Conservation (phyloP, 192 early-diverging fungal genomes). For the Linnemannia zychae region DNA sequence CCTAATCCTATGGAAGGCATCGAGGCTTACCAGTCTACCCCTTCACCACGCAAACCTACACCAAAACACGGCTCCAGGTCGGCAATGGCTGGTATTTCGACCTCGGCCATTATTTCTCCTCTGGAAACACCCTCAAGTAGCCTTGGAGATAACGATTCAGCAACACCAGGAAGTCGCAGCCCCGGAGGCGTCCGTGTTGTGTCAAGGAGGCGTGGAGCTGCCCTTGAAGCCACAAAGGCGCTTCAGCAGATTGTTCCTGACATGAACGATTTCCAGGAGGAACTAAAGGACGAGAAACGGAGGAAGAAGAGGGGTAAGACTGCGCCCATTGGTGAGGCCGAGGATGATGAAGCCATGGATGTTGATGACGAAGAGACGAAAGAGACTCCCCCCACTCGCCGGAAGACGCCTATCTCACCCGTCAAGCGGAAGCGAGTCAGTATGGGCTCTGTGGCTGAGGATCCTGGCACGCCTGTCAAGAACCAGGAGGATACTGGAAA, state of each 20-base stretch:
- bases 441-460: slow-evolving; percentile 35
- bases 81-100: too few relatives aligned
- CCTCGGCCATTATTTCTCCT: neutral
- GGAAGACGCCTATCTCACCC: slow-evolving; percentile 3
- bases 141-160: neutral
- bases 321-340: neutral
- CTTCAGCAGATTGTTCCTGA: slow-evolving; percentile 48
- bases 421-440: slow-evolving; percentile 50
- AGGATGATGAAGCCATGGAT: slow-evolving; percentile 11
- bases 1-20: neutral
- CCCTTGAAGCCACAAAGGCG: slow-evolving; percentile 35
- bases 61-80: neutral
- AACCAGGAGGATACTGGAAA: slow-evolving; percentile 42
- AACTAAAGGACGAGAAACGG: slow-evolving; percentile 62
- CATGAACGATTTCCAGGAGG: slow-evolving; percentile 53
- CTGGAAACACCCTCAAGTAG: neutral
- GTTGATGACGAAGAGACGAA: slow-evolving; percentile 18
- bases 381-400: neutral
- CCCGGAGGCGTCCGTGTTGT: slow-evolving; percentile 13
- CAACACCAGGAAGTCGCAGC: neutral
- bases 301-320: slow-evolving; percentile 26
- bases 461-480: slow-evolving; percentile 20
- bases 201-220: slow-evolving; percentile 36
- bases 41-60: neutral
- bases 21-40: neutral